Evolutionary conservation across 108 stramenopile species (phyloP).

Genomic region (Mayamaea pseudoterrestris): DNA sequence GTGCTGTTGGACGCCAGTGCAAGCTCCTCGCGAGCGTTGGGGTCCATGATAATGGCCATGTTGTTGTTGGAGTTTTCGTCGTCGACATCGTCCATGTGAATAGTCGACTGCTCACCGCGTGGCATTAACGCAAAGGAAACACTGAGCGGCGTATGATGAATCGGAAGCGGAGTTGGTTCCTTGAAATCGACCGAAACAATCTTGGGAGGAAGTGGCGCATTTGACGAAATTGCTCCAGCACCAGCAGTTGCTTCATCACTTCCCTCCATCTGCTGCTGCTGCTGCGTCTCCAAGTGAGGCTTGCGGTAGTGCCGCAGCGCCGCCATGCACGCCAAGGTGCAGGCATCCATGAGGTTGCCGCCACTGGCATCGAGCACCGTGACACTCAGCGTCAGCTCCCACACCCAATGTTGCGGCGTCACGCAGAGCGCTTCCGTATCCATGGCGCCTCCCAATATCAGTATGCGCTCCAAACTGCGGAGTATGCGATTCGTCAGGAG

Average conservation of each 20-base stretch:
- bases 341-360: conserved; percentile 69
- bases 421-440: conserved; percentile 89
- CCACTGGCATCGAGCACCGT: conserved; percentile 76
- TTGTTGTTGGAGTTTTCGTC: too few species aligned
- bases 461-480: conserved; percentile 53
- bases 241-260: conserved; percentile 2
- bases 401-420: conserved; percentile 75
- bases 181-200: conserved; percentile 67
- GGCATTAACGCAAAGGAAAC: conserved; percentile 82
- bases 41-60: conserved; percentile 35
- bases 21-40: conserved; percentile 70
- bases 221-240: neutral
- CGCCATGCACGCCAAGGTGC: conserved; percentile 81
- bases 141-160: conserved; percentile 88
- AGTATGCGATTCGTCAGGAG: conserved; percentile 58
- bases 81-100: conserved; percentile 2
- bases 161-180: conserved; percentile 82
- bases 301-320: conserved; percentile 84
- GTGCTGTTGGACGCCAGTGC: conserved; percentile 62
- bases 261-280: neutral
- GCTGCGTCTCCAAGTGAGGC: conserved; percentile 45
- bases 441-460: conserved; percentile 59
- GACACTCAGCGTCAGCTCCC: conserved; percentile 69
- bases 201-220: conserved; percentile 8
- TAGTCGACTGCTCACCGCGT: conserved; percentile 26